These are phyloP conservation scores for Quercus robur DNA, from an alignment of 306 rosid genomes.

Conservation along the genomic window DNA sequence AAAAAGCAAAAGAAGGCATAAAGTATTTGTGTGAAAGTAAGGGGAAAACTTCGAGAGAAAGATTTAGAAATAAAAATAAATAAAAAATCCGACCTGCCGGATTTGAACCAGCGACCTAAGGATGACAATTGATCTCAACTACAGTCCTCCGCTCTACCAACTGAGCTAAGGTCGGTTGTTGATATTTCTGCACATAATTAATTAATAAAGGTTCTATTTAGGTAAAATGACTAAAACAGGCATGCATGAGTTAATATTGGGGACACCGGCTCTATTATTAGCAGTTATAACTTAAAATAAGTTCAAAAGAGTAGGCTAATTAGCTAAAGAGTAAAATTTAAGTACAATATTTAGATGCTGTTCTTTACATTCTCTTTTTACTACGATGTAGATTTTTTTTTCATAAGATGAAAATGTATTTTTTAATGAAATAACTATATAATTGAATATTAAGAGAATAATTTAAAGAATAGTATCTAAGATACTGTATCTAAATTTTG, in stretches of 20 bases:
- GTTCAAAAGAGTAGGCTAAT: no score
- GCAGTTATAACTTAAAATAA: no score
- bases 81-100: not conserved
- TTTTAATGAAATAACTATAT: accelerated
- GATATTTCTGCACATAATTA: accelerated
- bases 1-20: not conserved
- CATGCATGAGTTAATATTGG: no score
- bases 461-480: accelerated
- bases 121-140: not conserved
- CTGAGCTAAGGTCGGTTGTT: not conserved
- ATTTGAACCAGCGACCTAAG: slow-evolving; percentile 29
- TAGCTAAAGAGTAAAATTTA: no score
- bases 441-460: accelerated
- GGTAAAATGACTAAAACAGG: no score
- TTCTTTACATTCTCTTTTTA: accelerated
- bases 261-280: no score
- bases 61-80: not conserved
- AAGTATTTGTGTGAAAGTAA: not conserved
- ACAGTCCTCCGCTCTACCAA: slow-evolving; percentile 24
- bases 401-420: accelerated
- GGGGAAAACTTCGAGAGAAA: no score
- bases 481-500: accelerated
- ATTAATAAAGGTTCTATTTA: no score
- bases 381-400: accelerated
- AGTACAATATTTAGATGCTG: accelerated